A percentile compares a stretch with the other conserved stretches of the same genome.
phyloP scores from a whole-genome alignment of 2,329 filamentous ascomycete species.

The Bipolaris sorokiniana region DNA sequence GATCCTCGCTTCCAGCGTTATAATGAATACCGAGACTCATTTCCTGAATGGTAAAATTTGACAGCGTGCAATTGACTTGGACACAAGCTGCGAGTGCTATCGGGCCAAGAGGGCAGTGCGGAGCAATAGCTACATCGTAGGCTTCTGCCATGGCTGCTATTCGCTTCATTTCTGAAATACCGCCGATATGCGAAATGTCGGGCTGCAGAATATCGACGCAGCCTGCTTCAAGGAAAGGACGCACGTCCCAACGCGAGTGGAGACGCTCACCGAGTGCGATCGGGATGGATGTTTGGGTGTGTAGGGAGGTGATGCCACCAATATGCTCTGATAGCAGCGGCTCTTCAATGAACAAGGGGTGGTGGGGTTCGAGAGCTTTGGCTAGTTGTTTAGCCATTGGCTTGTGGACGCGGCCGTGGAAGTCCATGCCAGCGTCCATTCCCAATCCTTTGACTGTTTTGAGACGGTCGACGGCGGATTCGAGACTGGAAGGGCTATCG shows the following conservation, averaged over 20 bases:
- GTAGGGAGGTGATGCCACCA: conserved; percentile 68
- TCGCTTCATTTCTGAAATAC: conserved; percentile 72
- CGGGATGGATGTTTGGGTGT: conserved; percentile 63
- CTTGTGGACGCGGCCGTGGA: conserved; percentile 77
- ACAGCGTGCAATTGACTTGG: conserved; percentile 65
- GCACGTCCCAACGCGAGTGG: conserved; percentile 75
- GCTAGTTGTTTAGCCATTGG: conserved; percentile 83
- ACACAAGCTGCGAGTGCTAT: conserved; percentile 74
- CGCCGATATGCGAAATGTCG: conserved; percentile 73
- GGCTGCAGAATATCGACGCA: conserved; percentile 76
- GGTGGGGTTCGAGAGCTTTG: conserved; percentile 68
- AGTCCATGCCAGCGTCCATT: conserved; percentile 76
- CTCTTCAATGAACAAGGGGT: conserved; percentile 78
- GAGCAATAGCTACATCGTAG: conserved; percentile 75
- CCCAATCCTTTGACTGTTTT: conserved; percentile 72
- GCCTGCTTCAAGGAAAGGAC: conserved; percentile 70
- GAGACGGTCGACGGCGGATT: conserved; percentile 69
- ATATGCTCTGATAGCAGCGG: conserved; percentile 73
- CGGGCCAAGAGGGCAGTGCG: conserved; percentile 75
- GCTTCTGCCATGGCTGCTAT: conserved; percentile 75
- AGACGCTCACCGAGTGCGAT: conserved; percentile 76
- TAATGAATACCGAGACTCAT: conserved; percentile 84
- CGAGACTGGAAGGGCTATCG: conserved; percentile 70
- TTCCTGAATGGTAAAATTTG: conserved; percentile 75
- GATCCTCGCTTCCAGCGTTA: conserved; percentile 57